A percentile compares a stretch with the other conserved stretches of the same genome.
These are phyloP conservation scores for Epichloe gansuensis DNA, from an alignment of 2,329 filamentous ascomycete genomes.

Conservation along the genomic window DNA sequence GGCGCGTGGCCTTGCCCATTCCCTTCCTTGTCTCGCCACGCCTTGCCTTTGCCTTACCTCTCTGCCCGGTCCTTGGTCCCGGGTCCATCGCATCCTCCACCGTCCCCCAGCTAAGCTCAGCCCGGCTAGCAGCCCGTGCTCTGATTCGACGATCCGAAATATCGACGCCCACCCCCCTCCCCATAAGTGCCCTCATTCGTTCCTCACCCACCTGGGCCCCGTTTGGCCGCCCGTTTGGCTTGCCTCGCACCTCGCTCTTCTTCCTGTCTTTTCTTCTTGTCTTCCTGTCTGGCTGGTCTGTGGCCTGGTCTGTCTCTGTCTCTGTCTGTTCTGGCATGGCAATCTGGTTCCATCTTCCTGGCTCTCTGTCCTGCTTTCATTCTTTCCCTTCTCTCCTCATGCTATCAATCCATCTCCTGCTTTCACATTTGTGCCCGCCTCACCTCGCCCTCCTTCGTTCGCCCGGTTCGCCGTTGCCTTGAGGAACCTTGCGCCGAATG, in stretches of 20 bases:
- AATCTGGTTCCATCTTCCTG: slow-evolving; percentile 2
- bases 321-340: too few species aligned
- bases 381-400: not conserved
- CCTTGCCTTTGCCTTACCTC: not conserved
- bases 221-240: not conserved
- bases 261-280: not conserved
- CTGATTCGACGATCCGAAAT: not conserved
- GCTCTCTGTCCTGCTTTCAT: slow-evolving; percentile 1
- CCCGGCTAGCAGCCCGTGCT: not conserved
- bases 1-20: not conserved
- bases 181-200: not conserved
- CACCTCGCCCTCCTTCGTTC: not conserved
- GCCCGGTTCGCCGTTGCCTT: not conserved
- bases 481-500: not conserved
- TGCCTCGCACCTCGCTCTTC: not conserved
- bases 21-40: not conserved
- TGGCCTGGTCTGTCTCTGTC: too few species aligned
- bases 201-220: not conserved
- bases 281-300: not conserved
- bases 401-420: not conserved
- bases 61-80: slow-evolving; percentile 5
- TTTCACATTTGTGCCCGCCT: not conserved
- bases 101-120: not conserved
- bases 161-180: not conserved
- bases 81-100: slow-evolving; percentile 3